Evolutionary conservation across 352 stramenopile species (phyloP), one percentile per base, ranked within the genome.

Genomic region (Phytopythium boreale): DNA sequence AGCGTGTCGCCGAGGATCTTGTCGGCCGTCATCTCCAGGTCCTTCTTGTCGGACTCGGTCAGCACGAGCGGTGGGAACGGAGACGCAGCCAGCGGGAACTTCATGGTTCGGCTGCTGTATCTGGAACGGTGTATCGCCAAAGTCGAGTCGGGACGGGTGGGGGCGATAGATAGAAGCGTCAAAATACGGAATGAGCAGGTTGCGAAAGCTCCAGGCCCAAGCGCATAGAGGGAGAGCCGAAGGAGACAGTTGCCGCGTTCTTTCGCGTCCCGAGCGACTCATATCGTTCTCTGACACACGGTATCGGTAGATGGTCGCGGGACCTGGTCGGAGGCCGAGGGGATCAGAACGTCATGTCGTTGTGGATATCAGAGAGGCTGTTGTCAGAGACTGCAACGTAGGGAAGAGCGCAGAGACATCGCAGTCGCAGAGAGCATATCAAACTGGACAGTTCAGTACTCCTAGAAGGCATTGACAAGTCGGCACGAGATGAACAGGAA

Each of bases 61-160:
- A 79, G 51, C 19, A 62, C 63, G 22, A 76, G 49, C 2, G 66
- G 26, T 61, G 71, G 62, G 43, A 79, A 76, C 52, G 69, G 72
- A 46, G 62, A 76, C 56, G 69, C 66, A n/a, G 69, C 67, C 51
- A 79, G 66, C 22, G 72, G 69, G 62, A 79, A 74, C 59, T 78
- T 78, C 71, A 78, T 78, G 34, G 27, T 27, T 36, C 31, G 26
- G 56, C 19, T 7, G 49, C 15, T 17, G 62, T 60, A 39, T 20
- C n/a, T n/a, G n/a, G n/a, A n/a, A n/a, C n/a, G 26, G 14, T 31
- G 34, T 39, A 34, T 39, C 63, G 51, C 17, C 31, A 22, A 44
- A 19, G 41, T 24, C 41, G 41, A 47, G 41, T 8, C 4, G 0
- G 41, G 37, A 43, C 11, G 10, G 37, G 11, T 31, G 36, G 36